Evolutionary conservation across 2,329 filamentous ascomycete species (phyloP).

Genomic region (Colletotrichum incanum): DNA sequence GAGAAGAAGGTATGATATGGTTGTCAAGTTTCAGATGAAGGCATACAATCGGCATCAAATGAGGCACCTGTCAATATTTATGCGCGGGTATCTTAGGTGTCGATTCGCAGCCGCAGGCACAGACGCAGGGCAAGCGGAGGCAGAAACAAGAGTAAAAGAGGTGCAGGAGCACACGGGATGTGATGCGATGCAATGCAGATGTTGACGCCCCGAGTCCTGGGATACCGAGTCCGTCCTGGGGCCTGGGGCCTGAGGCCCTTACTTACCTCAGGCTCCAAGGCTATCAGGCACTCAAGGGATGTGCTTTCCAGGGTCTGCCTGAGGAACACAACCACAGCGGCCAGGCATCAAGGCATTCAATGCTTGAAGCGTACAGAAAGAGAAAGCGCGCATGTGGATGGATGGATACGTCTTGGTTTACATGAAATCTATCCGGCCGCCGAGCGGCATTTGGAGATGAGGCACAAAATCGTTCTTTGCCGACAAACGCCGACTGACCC

Average conservation of each 20-base stretch:
- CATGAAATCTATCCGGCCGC: neutral
- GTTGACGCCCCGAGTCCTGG: neutral
- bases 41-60: conserved; percentile 1
- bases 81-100: neutral
- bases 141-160: neutral
- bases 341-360: conserved; percentile 6
- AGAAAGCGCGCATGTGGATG: neutral
- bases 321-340: neutral
- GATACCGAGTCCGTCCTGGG: too few relatives aligned
- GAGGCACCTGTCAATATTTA: conserved; percentile 1
- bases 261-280: neutral
- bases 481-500: conserved; percentile 13
- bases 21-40: conserved; percentile 28
- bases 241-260: neutral
- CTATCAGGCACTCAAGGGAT: neutral
- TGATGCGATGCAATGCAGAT: neutral
- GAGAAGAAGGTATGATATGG: neutral
- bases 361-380: neutral
- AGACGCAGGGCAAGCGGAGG: neutral
- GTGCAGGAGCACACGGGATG: neutral
- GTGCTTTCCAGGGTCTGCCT: neutral
- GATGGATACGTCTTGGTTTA: neutral
- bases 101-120: neutral
- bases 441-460: conserved; percentile 2
- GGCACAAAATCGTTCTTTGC: neutral